Evolutionary conservation across 2,329 filamentous ascomycete species (phyloP).

Genomic region (Paramyrothecium sp.): DNA sequence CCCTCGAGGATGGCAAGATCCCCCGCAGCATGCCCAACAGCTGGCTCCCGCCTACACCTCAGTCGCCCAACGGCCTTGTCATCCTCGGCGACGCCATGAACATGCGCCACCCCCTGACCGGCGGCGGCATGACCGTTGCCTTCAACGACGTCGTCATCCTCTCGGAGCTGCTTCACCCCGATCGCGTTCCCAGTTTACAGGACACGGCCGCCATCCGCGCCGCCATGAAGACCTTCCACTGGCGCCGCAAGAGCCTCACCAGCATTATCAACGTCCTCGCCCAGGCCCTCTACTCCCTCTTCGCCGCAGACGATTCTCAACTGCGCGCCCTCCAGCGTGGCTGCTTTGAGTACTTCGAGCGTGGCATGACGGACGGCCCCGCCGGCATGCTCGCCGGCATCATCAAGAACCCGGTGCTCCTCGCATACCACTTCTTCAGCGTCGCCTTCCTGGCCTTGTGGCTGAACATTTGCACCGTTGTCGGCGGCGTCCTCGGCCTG

Average conservation of each 20-base stretch:
- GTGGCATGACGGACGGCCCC: constrained; percentile 73
- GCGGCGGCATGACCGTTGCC: constrained; percentile 96
- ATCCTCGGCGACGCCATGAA: constrained; percentile 94
- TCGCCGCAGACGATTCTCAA: constrained; percentile 78
- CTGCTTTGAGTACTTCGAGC: constrained; percentile 90
- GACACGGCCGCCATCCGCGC: constrained; percentile 64
- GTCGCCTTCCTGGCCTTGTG: constrained; percentile 89
- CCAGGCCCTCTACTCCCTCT: constrained; percentile 87
- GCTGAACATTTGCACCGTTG: constrained; percentile 45
- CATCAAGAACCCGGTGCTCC: constrained; percentile 70
- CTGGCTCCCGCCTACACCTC: constrained; percentile 76
- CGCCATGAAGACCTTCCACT: constrained; percentile 79
- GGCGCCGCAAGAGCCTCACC: constrained; percentile 77
- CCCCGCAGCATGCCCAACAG: constrained; percentile 90
- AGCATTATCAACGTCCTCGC: constrained; percentile 97
- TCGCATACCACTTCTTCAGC: constrained; percentile 92
- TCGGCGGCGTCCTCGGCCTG: constrained; percentile 35
- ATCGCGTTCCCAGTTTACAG: constrained; percentile 65
- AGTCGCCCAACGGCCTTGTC: constrained; percentile 61
- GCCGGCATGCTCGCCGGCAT: constrained; percentile 80
- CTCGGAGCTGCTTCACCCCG: constrained; percentile 69
- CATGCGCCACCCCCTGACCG: constrained; percentile 98
- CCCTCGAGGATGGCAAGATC: constrained; percentile 75
- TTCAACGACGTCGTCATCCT: constrained; percentile 88
- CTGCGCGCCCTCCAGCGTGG: constrained; percentile 80